Evolutionary conservation across 306 rosid species (phyloP), one percentile per base, ranked within the genome.

Genomic region (Boehmeria nivea): DNA sequence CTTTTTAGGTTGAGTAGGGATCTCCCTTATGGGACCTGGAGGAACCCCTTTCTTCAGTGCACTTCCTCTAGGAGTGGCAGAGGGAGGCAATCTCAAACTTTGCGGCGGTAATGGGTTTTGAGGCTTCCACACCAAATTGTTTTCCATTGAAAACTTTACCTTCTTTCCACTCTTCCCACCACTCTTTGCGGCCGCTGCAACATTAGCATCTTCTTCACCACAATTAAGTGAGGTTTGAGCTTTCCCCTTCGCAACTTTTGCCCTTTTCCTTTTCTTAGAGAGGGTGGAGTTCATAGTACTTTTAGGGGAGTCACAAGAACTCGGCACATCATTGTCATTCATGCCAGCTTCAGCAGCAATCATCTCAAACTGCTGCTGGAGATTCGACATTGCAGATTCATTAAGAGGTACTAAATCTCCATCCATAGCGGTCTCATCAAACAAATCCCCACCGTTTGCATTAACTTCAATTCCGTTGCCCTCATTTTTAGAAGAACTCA

Each of bases 31-130:
- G 64, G 99, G 99, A 60, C 99, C 99, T 48, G 96, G 83, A 24
- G 88, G 88, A 22, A 93, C 83, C 46, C 99, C 99, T 86, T 88
- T 81, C 79, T 93, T 93, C 43, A 93, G 96, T 8, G 99, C 99
- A 79, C 99, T 93, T 69, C 99, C 99, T 76, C 96, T 79, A 21
- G 99, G 99, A 15, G 96, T 85, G 42, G 64, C 95, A 43, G 99
- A 83, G 36, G 99, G 94, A 59, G 99, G 99, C 60, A 93, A 44
- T 54, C 99, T 85, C 81, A 93, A 65, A 64, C 76, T 68, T 74
- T 87, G 94, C 22, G 99, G 94, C 28, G 99, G 99, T 63, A 93
- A 75, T 51, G 99, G 99, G 72, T 28, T 81, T 15, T 93, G 96
- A 44, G 96, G 89, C 68, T 83, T 83, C 99, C 99, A 93, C 7